Base-by-base conservation (phyloP, 2,329 filamentous ascomycete species). In the Fusarium buharicum region DNA sequence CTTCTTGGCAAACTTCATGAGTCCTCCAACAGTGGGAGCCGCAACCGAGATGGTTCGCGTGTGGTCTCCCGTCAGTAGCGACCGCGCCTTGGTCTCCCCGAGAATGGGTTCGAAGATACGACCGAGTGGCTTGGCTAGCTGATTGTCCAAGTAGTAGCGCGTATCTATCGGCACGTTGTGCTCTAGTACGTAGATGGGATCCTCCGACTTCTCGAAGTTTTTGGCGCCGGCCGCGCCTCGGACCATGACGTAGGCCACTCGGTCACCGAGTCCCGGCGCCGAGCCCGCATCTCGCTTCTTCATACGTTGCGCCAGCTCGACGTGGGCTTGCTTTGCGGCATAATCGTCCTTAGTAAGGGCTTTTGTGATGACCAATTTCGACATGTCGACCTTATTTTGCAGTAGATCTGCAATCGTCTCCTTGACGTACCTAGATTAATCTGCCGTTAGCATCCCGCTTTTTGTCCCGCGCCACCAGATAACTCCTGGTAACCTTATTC, bases 1-100 rank as follows among this genome's bases (percentile, higher is more conserved):
- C 81, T 96, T 97, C 81, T 97, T 97, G 30, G 95, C 86, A 74
- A 98, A 99, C 78, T 96, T 97, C 95, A 99, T 99, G 63, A 99
- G 81, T 0, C 95, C 95, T 53, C 95, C 95, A 60, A 97, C 86
- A 0, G 90, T 91, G 0, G 96, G 94, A 17, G 92, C 95, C 3
- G 94, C 93, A 20, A 98, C 92, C 1, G 92, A 91, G 65, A 99
- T 96, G 43, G 91, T 87, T n/a, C 95, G 90, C 9, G 95, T 99
- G 77, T 99, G 95, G 67, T 93, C 95, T 57, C 95, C 95, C 5
- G 90, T 93, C 27, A 99, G 85, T 17, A 99, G 83, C 36, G 90
- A 91, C 44, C 87, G 88, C 5, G 93, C 92, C 75, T 95, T 96
- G 70, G 92, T 94, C 77, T 97, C 93, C 20, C 95, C 95, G 3